A percentile compares a stretch with the other conserved stretches of the same genome.
Conservation (phyloP, 345 rosid species). For the Leavenworthia alabamica region DNA sequence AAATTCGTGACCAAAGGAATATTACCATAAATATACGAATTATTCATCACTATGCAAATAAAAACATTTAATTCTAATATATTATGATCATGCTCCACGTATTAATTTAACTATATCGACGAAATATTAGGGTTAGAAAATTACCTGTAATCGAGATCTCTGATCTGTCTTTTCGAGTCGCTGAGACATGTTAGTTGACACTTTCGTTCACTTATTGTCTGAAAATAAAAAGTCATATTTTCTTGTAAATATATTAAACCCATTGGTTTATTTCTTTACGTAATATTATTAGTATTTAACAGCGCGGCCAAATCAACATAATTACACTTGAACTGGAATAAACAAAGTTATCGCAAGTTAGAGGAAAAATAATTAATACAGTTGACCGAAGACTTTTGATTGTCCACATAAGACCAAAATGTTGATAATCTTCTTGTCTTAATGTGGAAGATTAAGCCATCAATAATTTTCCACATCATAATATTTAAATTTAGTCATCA, state of each 20-base stretch:
- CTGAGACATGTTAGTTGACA: conserved; percentile 36
- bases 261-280: background rate
- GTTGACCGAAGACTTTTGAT: conserved; percentile 32
- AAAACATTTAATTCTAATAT: background rate
- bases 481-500: background rate
- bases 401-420: conserved; percentile 27
- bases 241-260: background rate
- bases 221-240: background rate
- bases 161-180: conserved; percentile 28
- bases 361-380: conserved; percentile 2
- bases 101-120: background rate
- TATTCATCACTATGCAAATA: background rate
- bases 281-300: background rate
- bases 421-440: conserved; percentile 23
- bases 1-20: background rate
- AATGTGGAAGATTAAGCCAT: conserved; percentile 21
- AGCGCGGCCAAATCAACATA: conserved; percentile 13
- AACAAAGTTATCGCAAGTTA: conserved; percentile 22
- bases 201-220: conserved; percentile 29
- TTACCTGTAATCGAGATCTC: conserved; percentile 22
- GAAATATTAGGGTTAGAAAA: background rate
- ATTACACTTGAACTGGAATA: conserved; percentile 11
- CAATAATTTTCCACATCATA: conserved; percentile 16
- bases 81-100: background rate
- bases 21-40: background rate